Base-by-base conservation (phyloP, 257 asterid genomes). In the Fraxinus pennsylvanica region DNA sequence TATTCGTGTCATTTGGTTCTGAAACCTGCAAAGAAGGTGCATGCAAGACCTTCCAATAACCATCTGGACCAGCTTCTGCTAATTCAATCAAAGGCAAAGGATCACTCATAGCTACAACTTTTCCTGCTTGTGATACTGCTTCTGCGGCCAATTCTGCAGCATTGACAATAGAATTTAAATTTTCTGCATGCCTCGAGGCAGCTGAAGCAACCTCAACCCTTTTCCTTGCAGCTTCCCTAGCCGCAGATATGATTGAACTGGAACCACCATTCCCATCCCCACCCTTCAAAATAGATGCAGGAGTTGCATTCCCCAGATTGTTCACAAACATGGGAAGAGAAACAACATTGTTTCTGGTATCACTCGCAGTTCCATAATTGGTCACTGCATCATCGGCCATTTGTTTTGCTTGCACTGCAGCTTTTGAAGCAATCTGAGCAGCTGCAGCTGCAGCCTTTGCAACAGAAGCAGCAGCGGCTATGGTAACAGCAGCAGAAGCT, bases 371-470 rank as follows among this genome's bases (percentile, higher is more conserved):
- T 84, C 88, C 92, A 86, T 76, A 63, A 25, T 78, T 72, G 63
- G 73, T 35, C 74, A 88, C 41, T 80, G 95, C 91, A 79, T 96
- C 97, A 73, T 93, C 97, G n/a, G 97, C 97, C 93, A 96, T 92
- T 82, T 85, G 90, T 81, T 90, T 91, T 47, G 97, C 97, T 81
- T 90, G 97, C 73, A 85, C 73, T n/a, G 98, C 97, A 81, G 90
- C 97, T 79, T 79, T 90, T 82, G 90, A 91, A 74, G 99, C 99
- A 69, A 96, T 86, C 87, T 90, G 92, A 71, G 99, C 98, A 78
- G 98, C 97, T 27, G 97, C 97, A 32, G 99, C 95, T 0, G 99
- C 99, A 17, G 97, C 99, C 92, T 89, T 96, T 12, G 99, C 99
- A 81, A 96, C 98, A 82, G 95, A 88, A 75, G 97, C 88, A 83